These are phyloP conservation scores for Scenedesmus sp. DNA, from an alignment of 163 green algal species.

Conservation along the genomic window DNA sequence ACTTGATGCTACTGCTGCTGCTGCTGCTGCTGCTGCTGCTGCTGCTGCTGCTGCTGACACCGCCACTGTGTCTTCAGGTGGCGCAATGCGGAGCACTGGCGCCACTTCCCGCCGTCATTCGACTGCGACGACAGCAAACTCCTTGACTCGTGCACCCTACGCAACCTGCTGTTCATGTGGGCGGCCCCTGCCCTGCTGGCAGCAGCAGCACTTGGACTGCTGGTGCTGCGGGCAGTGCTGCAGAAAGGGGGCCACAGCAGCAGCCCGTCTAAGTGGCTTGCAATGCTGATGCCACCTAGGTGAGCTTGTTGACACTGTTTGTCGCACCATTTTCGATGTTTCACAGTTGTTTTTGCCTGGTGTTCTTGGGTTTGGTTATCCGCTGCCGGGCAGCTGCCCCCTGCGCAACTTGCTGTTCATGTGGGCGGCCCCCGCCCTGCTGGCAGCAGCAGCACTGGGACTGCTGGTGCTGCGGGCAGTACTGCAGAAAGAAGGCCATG, in stretches of 20 bases:
- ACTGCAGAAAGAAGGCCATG: no score
- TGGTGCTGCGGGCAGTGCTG: constrained; percentile 17
- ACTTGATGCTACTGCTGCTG: not conserved
- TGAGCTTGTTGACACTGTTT: not conserved
- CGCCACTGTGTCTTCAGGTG: not conserved
- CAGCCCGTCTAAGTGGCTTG: not conserved
- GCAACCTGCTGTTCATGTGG: constrained; percentile 37
- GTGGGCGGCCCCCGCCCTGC: not conserved
- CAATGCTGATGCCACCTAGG: constrained; percentile 22
- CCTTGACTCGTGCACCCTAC: constrained; percentile 6
- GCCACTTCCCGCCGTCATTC: constrained; percentile 10
- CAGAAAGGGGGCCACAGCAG: not conserved
- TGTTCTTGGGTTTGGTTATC: no score
- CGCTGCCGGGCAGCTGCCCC: not conserved
- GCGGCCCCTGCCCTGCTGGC: not conserved
- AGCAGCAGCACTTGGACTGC: not conserved
- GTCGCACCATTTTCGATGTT: no score
- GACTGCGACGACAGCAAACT: constrained; percentile 19
- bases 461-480: no score
- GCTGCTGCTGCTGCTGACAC: not conserved
- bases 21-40: not conserved
- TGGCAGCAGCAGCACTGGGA: not conserved
- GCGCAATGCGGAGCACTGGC: constrained; percentile 10
- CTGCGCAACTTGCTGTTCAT: constrained; percentile 23
- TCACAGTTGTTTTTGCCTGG: no score